Evolutionary conservation across 352 stramenopile species (phyloP), one percentile per base, ranked within the genome.

Genomic region (Phytophthora ramorum): DNA sequence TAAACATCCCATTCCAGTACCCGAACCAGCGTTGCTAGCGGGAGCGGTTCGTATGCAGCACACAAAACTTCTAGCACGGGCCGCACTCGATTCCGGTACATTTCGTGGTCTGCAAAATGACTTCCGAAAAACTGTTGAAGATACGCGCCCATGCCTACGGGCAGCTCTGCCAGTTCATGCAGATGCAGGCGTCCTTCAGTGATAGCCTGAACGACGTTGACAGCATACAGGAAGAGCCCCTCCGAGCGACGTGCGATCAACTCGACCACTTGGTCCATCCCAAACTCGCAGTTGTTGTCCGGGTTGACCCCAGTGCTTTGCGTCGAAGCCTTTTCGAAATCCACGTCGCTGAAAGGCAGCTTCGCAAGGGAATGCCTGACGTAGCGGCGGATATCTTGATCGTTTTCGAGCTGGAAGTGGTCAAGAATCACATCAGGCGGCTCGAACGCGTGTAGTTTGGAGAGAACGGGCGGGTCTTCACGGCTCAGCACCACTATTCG

Each of bases 131-230:
- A 90, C 49, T 91, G 81, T 13, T 82, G 77, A 12, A 93, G 64
- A 61, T 86, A 91, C 0, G 83, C 81, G 12, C 79, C 64, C 70
- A 93, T 90, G 28, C 85, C 85, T 0, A 88, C 69, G 0, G 85
- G 85, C 20, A 93, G 54, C 37, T 73, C 76, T 17, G 78, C 68
- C 41, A 93, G 66, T 19, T 93, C 67, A 19, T 88, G 52, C 14
- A 86, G 54, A 4, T 50, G 49, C 20, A 93, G 32, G 10, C 85
- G 78, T 3, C 75, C 77, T 22, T 91, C 81, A 28, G 67, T 72
- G 1, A 93, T 69, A 2, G 75, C 80, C 26, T 93, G 76, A 0
- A 93, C 85, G 41, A 93, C 87, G 58, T 93, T 91, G 51, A 89
- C 82, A 2, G 85, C 85, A 30, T 93, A 93, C 20, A 92, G 38